phyloP scores from a whole-genome alignment of 2,329 filamentous ascomycete genomes.

The Colletotrichum sidae region DNA sequence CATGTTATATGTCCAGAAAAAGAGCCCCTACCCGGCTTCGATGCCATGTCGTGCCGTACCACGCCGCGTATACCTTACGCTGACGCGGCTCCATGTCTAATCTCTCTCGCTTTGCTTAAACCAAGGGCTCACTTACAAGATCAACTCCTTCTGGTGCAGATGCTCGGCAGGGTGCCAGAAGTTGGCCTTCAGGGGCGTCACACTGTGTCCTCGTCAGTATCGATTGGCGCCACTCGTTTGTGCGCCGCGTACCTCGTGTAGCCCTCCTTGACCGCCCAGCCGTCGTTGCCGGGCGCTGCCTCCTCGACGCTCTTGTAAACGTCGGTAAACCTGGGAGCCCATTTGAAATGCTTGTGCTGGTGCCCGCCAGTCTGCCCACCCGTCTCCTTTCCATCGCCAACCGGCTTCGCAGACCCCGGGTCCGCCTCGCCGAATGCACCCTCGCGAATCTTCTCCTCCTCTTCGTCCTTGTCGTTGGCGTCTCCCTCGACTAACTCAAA shows the following conservation, averaged over 20 bases:
- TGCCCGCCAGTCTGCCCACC: conserved; percentile 56
- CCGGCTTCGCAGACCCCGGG: conserved; percentile 39
- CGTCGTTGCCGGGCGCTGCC: conserved; percentile 85
- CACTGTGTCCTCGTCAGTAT: conserved; percentile 60
- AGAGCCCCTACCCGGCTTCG: conserved; percentile 27
- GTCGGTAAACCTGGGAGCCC: conserved; percentile 88
- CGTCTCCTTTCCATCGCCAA: conserved; percentile 38
- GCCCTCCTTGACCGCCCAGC: conserved; percentile 90
- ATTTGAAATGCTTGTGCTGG: conserved; percentile 91
- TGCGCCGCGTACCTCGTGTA: conserved; percentile 77
- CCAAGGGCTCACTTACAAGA: conserved; percentile 76
- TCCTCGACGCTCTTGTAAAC: conserved; percentile 89
- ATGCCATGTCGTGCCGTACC: conserved; percentile 20
- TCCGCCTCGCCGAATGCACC: conserved; percentile 62
- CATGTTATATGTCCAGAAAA: conserved; percentile 10
- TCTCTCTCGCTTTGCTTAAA: background rate
- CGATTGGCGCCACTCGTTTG: background rate
- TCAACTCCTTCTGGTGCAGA: conserved; percentile 77
- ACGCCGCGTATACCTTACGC: background rate
- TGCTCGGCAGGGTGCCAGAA: conserved; percentile 81
- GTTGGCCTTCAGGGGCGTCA: conserved; percentile 92
- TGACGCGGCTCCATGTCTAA: conserved; percentile 3
- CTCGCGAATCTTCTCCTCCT: conserved; percentile 80
- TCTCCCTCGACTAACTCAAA: conserved; percentile 83
- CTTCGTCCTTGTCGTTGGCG: conserved; percentile 72